These are phyloP conservation scores for Aureobasidium pullulans DNA, from an alignment of 2,329 filamentous ascomycete genomes.

Conservation along the genomic window DNA sequence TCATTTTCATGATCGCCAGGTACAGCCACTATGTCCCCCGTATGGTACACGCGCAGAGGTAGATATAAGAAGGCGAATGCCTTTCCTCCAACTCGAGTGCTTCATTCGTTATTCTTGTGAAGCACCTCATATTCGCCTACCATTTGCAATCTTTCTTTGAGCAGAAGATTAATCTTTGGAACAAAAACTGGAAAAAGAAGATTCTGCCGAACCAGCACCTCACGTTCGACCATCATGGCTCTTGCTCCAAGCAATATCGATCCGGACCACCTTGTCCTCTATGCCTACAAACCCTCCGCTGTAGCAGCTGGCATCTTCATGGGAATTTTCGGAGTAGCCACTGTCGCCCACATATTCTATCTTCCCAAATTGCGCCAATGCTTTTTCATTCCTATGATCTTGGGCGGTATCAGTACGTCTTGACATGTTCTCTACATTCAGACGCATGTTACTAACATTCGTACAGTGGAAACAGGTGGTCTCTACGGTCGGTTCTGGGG, in stretches of 20 bases:
- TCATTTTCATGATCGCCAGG: neutral
- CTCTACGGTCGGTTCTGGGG: constrained; percentile 34
- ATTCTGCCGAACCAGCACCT: no score
- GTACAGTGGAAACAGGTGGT: constrained; percentile 31
- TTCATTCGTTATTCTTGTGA: no score
- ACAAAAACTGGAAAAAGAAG: no score
- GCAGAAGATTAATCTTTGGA: neutral
- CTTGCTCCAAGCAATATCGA: constrained; percentile 4
- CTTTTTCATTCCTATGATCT: constrained; percentile 31
- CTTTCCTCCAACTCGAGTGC: neutral
- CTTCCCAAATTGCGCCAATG: constrained; percentile 28
- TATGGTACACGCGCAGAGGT: neutral
- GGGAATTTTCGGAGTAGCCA: constrained; percentile 28
- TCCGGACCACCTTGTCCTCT: constrained; percentile 15
- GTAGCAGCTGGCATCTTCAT: constrained; percentile 31
- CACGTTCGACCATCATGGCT: neutral
- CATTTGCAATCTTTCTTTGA: neutral
- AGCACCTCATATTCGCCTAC: no score
- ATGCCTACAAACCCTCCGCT: constrained; percentile 30
- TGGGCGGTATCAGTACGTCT: constrained; percentile 31
- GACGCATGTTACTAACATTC: constrained; percentile 18
- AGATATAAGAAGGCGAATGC: neutral
- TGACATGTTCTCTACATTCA: neutral
- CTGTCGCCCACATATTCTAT: constrained; percentile 25
- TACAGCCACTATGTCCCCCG: neutral